Base-by-base conservation (phyloP, 805 yeast genomes). In the Citeromyces nyonsensis region DNA sequence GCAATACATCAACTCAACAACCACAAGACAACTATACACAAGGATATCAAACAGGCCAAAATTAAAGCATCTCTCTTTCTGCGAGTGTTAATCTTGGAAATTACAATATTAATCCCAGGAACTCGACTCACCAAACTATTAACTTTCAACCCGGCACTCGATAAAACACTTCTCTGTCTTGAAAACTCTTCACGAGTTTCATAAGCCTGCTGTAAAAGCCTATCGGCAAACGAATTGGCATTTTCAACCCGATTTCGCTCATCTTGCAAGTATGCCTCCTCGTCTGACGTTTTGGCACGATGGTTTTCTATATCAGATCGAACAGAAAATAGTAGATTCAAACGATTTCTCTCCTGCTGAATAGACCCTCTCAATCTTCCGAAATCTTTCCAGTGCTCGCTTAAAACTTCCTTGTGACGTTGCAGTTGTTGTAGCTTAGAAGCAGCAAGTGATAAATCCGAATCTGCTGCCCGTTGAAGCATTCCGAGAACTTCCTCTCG, bases 41-140 rank as follows among this genome's bases (percentile, higher is more conserved):
- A 36, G 2, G 83, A 64, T 22, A 86, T 75, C 33, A 91, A 65
- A 3, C 64, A 43, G 2, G 94, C 88, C 47, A 88, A 54, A n/a
- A 88, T 78, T 20, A 88, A 49, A 14, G 93, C 76, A 51, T 91
- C 94, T 36, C 95, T 71, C 57, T 76, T 81, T 52, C 86, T 77
- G 45, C 97, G 66, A 3, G 94, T 77, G 51, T 85, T 85, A 41
- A 88, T 86, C 52, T 77, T 79, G 7, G 76, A 59, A 22, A 88
- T 70, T 35, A 88, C 50, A 6, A 70, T 69, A 47, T 77, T 80
- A 30, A 88, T 57, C 1, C 96, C 96, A 0, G 98, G 98, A 31
- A 91, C 66, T 26, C 67, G 59, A 44, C 69, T 70, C 30, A 85
- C 56, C 1, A 81, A 61, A 28, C 65, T 65, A 37, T 73, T 60